phyloP scores from a whole-genome alignment of 139 green algal genomes.

The Chlamydomonas eustigma region DNA sequence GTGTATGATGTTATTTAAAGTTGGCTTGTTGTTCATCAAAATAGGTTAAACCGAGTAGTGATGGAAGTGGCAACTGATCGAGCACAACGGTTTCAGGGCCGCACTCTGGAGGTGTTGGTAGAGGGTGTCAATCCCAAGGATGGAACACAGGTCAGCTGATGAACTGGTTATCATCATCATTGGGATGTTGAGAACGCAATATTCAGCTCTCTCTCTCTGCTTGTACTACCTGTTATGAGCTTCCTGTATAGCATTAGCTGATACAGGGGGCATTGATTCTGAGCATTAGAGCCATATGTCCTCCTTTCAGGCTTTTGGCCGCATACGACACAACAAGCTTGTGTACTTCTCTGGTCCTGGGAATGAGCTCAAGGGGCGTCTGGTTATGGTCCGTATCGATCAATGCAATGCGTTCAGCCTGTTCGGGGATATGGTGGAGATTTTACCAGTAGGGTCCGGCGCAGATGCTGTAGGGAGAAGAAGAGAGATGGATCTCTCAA shows the following conservation, averaged over 20 bases:
- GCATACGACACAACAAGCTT: slow-evolving; percentile 89
- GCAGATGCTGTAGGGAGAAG: neutral
- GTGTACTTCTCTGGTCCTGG: slow-evolving; percentile 84
- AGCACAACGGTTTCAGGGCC: slow-evolving; percentile 75
- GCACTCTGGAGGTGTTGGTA: slow-evolving; percentile 79
- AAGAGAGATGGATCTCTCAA: slow-evolving; percentile 2
- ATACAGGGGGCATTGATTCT: too few relatives aligned
- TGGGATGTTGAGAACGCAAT: too few relatives aligned
- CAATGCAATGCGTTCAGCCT: slow-evolving; percentile 72
- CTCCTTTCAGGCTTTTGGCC: slow-evolving; percentile 72
- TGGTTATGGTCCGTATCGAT: slow-evolving; percentile 67
- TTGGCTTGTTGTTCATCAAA: too few relatives aligned
- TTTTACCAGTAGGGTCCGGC: neutral
- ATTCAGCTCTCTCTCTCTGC: too few relatives aligned
- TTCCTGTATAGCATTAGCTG: too few relatives aligned
- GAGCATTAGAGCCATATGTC: too few relatives aligned
- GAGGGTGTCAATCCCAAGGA: slow-evolving; percentile 83
- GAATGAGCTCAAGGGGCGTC: slow-evolving; percentile 53
- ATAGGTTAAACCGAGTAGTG: slow-evolving; percentile 82
- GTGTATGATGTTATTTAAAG: too few relatives aligned
- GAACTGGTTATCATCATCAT: too few relatives aligned
- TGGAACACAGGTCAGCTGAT: slow-evolving; percentile 15
- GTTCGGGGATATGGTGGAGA: slow-evolving; percentile 48
- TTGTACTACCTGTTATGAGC: too few relatives aligned
- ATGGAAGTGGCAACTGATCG: slow-evolving; percentile 79